Conservation (phyloP, 441 rosid genomes). For the Capsella rubella region DNA sequence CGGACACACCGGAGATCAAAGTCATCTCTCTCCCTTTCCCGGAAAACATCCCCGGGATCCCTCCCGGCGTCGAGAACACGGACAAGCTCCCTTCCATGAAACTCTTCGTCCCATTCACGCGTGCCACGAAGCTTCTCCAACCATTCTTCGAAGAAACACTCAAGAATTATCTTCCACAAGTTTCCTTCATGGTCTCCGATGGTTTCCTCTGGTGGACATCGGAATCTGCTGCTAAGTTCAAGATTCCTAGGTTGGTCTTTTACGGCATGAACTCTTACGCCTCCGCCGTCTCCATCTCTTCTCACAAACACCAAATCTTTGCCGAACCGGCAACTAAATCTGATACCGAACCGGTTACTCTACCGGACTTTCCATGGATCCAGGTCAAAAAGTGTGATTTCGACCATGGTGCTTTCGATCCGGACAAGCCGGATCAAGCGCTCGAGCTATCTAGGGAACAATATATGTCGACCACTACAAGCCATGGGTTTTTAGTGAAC, state of each 20-base stretch:
- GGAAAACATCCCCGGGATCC: constrained; percentile 50
- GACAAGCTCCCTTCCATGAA: constrained; percentile 71
- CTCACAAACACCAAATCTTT: constrained; percentile 14
- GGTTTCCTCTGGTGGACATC: constrained; percentile 82
- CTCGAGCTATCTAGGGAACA: constrained; percentile 30
- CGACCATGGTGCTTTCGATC: background rate
- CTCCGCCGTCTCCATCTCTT: background rate
- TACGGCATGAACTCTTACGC: constrained; percentile 53
- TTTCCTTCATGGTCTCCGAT: constrained; percentile 66
- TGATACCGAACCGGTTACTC: constrained; percentile 53
- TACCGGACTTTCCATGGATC: constrained; percentile 73
- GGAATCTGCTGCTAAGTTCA: constrained; percentile 64
- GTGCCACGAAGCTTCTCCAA: constrained; percentile 67
- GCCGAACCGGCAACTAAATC: constrained; percentile 35
- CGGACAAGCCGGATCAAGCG: constrained; percentile 17
- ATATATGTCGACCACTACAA: background rate
- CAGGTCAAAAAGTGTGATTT: constrained; percentile 55
- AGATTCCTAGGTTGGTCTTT: constrained; percentile 61
- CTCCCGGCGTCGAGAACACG: constrained; percentile 66
- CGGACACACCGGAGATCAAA: constrained; percentile 48
- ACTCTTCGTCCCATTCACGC: constrained; percentile 51
- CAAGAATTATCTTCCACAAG: constrained; percentile 44
- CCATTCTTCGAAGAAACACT: constrained; percentile 57
- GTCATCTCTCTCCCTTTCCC: constrained; percentile 65
- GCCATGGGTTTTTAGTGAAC: constrained; percentile 58